phyloP scores from a whole-genome alignment of 331 rosid species.

The Spiraea crenata region DNA sequence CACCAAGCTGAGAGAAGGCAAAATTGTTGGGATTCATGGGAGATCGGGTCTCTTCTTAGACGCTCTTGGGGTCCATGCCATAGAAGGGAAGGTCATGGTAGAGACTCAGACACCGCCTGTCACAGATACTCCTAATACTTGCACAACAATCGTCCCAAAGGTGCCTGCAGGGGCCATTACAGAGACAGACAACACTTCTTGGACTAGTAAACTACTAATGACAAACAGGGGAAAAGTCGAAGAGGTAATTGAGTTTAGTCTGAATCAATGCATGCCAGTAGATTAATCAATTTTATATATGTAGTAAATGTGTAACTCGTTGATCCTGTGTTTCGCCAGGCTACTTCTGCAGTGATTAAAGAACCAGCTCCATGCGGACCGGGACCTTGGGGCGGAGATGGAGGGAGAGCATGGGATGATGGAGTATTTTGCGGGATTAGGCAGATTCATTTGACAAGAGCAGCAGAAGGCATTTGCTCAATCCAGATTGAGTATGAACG shows the following conservation, averaged over 20 bases:
- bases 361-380: conserved; percentile 91
- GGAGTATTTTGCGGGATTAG: conserved; percentile 79
- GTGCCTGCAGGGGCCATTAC: conserved; percentile 15
- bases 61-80: conserved; percentile 72
- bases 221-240: conserved; percentile 20
- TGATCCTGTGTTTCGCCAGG: conserved; percentile 27
- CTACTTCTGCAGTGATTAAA: conserved; percentile 56
- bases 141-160: conserved; percentile 8
- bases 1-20: conserved; percentile 69
- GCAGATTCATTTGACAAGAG: conserved; percentile 73
- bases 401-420: conserved; percentile 91
- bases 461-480: conserved; percentile 69
- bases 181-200: not conserved
- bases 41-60: conserved; percentile 79
- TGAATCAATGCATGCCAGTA: not conserved
- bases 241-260: conserved; percentile 9
- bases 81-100: conserved; percentile 58
- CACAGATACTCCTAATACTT: not conserved
- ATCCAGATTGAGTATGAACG: conserved; percentile 88
- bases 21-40: conserved; percentile 82
- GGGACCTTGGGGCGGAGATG: conserved; percentile 98
- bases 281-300: not conserved
- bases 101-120: conserved; percentile 23
- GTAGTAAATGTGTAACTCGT: not conserved
- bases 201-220: conserved; percentile 15